A percentile compares a stretch with the other conserved stretches of the same genome.
Conservation (phyloP, 805 yeast species). For the Ogataea sp. region DNA sequence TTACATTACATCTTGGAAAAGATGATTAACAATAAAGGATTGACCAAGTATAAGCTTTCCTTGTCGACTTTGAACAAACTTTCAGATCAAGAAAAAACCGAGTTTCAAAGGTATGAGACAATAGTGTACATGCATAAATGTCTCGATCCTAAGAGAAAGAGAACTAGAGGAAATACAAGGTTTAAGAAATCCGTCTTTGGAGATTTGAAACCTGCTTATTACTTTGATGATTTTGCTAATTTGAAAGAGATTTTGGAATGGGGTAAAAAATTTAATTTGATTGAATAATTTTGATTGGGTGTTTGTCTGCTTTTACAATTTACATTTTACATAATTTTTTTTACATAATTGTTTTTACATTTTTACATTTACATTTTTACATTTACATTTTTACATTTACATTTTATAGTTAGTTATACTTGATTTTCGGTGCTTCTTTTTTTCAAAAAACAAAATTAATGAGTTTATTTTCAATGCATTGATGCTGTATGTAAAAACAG, state of each 20-base stretch:
- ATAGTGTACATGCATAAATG: conserved; percentile 22
- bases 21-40: conserved; percentile 32
- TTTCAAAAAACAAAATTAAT: no score
- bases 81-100: conserved; percentile 6
- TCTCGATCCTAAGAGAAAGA: conserved; percentile 24
- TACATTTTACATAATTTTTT: no score
- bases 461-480: no score
- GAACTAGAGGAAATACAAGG: background rate
- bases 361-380: no score
- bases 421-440: background rate
- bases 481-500: no score
- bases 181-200: conserved; percentile 8
- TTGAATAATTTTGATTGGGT: background rate
- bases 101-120: conserved; percentile 11
- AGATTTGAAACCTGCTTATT: background rate
- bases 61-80: conserved; percentile 15
- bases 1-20: conserved; percentile 50
- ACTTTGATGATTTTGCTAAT: background rate
- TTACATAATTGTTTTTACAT: no score
- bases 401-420: no score
- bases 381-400: no score
- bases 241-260: background rate
- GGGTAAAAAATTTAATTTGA: background rate
- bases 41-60: background rate
- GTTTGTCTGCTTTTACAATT: background rate